These are phyloP conservation scores for Huntiella moniliformis DNA, from an alignment of 2,329 filamentous ascomycete genomes.

Conservation along the genomic window DNA sequence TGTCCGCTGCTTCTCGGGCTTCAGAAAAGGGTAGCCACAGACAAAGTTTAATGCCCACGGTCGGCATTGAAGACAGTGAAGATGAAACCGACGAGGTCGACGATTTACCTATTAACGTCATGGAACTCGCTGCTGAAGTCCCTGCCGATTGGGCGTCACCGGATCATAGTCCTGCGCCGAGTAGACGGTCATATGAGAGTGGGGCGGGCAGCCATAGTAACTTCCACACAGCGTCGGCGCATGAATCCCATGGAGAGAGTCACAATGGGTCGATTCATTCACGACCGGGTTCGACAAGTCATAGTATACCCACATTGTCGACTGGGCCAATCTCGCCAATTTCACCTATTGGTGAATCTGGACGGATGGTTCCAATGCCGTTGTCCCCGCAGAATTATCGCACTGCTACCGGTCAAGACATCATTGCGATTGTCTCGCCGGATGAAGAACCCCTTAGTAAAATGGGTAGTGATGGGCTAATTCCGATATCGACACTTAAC, in stretches of 20 bases:
- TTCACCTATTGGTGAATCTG: conserved; percentile 17
- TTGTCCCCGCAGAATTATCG: conserved; percentile 41
- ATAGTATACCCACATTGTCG: conserved; percentile 15
- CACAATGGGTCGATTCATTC: conserved; percentile 14
- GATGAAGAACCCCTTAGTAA: conserved; percentile 35
- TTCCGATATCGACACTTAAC: conserved; percentile 3
- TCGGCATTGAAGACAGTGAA: no score
- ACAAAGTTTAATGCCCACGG: no score
- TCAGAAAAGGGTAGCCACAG: background rate
- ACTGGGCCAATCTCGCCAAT: conserved; percentile 16
- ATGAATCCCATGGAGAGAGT: conserved; percentile 24
- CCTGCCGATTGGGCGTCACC: conserved; percentile 21
- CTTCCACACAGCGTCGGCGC: conserved; percentile 26
- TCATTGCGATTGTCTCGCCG: conserved; percentile 43
- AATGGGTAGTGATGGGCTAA: conserved; percentile 12
- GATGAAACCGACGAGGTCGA: background rate
- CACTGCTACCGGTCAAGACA: conserved; percentile 41
- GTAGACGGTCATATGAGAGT: conserved; percentile 38
- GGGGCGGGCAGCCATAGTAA: conserved; percentile 29
- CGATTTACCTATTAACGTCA: conserved; percentile 20
- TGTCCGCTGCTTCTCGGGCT: background rate
- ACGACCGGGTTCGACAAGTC: conserved; percentile 16
- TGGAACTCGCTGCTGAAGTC: conserved; percentile 39
- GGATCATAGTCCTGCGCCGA: conserved; percentile 21
- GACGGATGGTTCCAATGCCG: conserved; percentile 36